Evolutionary conservation across 495 filamentous ascomycete genomes (phyloP), one percentile per base, ranked within the genome.

Genomic region (Penicillium psychrofluorescens): DNA sequence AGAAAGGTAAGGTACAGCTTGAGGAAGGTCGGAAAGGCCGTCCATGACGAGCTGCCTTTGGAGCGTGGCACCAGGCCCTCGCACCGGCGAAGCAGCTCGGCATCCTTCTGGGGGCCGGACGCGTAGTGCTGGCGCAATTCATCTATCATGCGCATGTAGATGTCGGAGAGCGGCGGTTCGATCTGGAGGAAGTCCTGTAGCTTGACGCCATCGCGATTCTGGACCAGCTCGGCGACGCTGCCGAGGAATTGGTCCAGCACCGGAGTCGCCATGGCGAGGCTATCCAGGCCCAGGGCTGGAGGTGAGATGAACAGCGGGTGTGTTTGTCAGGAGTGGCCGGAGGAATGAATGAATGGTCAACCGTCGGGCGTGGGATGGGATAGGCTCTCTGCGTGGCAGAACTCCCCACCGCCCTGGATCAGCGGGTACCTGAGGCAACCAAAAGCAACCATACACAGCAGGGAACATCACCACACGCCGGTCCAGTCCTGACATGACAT

Each of bases 1-100:
- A 90, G 75, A 54, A 88, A 95, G 29, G 71, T 68, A 40, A 94
- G 74, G 53, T 92, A 95, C 22, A 84, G 78, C 55, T 78, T 83
- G 58, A 91, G 75, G 55, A 94, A 91, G 0, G 78, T 75, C 29
- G 80, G 70, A 54, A 95, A 91, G 0, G 81, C 76, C 0, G 78
- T 73, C 84, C 87, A 92, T 1, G 84, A 71, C 9, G 78, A 77
- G 13, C 80, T 78, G 50, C 80, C 76, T 68, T 47, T 81, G 56
- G 45, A 62, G 62, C 57, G 78, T 67, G 42, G 83, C 63, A 92
- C 71, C 22, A 82, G 59, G 0, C 49, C 55, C 35, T 67, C 70
- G 53, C 76, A 76, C 42, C 76, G 75, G 38, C 72, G 74, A 49
- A 83, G 77, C 29, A 95, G 68, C 9, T 71, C 69, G 14, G 60